Evolutionary conservation across 495 filamentous ascomycete genomes (phyloP).

Genomic region (Penicillium parvum): DNA sequence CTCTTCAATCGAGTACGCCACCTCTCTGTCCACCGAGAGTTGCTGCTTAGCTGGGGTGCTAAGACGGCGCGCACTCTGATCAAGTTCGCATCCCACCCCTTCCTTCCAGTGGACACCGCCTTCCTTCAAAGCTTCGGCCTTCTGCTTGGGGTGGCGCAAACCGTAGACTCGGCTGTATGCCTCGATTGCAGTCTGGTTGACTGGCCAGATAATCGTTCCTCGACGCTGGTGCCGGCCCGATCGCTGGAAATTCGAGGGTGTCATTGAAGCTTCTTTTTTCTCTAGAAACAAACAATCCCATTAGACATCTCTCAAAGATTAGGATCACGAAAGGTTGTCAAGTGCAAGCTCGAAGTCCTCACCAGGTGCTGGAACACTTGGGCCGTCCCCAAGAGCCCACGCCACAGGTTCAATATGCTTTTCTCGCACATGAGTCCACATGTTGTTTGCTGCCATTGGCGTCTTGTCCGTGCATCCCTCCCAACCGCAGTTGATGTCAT

Average conservation of each 20-base stretch:
- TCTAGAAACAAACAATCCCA: constrained; percentile 8
- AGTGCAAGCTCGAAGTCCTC: constrained; percentile 30
- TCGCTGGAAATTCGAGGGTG: neutral
- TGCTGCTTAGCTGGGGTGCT: constrained; percentile 33
- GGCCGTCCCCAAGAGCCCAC: constrained; percentile 67
- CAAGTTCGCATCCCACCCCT: constrained; percentile 44
- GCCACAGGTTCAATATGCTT: constrained; percentile 55
- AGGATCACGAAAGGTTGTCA: too few relatives aligned
- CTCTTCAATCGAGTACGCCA: too few relatives aligned
- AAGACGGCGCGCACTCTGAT: constrained; percentile 23
- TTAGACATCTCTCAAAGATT: constrained; percentile 16
- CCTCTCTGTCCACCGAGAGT: constrained; percentile 10
- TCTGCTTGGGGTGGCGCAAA: constrained; percentile 32
- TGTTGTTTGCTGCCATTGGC: constrained; percentile 33
- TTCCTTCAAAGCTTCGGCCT: constrained; percentile 36
- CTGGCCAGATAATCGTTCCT: constrained; percentile 32
- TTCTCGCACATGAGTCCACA: constrained; percentile 57
- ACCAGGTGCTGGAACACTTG: constrained; percentile 45
- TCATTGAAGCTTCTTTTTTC: neutral
- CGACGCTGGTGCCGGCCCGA: constrained; percentile 4
- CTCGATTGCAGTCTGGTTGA: constrained; percentile 26
- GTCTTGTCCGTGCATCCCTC: constrained; percentile 20
- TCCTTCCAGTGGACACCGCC: constrained; percentile 42
- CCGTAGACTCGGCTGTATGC: constrained; percentile 39
- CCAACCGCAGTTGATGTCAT: constrained; percentile 34